Percentiles rank a stretch among this genome's conserved stretches.
Evolutionary conservation across 2,329 filamentous ascomycete genomes (phyloP).

Genomic region (Xylaria sp.): DNA sequence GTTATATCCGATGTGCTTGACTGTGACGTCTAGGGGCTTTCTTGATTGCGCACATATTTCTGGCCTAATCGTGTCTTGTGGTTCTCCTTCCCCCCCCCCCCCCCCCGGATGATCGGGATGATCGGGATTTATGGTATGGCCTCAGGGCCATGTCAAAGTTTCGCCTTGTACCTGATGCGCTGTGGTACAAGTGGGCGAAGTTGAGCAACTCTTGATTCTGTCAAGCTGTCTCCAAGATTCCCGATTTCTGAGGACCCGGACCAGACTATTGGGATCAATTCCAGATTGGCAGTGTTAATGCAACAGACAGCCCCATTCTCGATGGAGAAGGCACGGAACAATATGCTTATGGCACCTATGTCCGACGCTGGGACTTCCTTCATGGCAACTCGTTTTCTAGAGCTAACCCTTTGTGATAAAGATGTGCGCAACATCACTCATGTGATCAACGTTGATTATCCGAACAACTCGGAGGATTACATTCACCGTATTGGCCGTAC

Average conservation of each 20-base stretch:
- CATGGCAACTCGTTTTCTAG: constrained; percentile 61
- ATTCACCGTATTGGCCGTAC: constrained; percentile 97
- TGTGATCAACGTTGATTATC: constrained; percentile 99
- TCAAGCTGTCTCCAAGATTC: constrained; percentile 71
- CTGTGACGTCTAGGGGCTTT: constrained; percentile 89
- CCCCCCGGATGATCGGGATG: constrained; percentile 56
- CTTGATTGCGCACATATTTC: constrained; percentile 90
- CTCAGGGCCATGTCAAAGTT: constrained; percentile 74
- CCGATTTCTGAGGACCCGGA: constrained; percentile 62
- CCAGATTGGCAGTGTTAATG: constrained; percentile 60
- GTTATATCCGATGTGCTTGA: constrained; percentile 75
- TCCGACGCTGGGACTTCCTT: constrained; percentile 68
- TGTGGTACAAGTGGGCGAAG: constrained; percentile 75
- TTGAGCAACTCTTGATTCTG: constrained; percentile 77
- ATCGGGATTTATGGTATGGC: constrained; percentile 83
- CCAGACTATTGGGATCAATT: constrained; percentile 53
- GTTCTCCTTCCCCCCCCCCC: constrained; percentile 77
- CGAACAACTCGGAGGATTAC: constrained; percentile 98
- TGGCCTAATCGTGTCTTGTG: constrained; percentile 83
- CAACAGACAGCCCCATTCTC: constrained; percentile 66
- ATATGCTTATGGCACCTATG: constrained; percentile 56
- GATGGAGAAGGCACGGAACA: constrained; percentile 59
- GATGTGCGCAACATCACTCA: constrained; percentile 99
- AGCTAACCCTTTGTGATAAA: constrained; percentile 81
- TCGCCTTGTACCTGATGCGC: constrained; percentile 70